Evolutionary conservation across 2,329 filamentous ascomycete genomes (phyloP), one percentile per base, ranked within the genome.

Genomic region (Dactylella cylindrospora): DNA sequence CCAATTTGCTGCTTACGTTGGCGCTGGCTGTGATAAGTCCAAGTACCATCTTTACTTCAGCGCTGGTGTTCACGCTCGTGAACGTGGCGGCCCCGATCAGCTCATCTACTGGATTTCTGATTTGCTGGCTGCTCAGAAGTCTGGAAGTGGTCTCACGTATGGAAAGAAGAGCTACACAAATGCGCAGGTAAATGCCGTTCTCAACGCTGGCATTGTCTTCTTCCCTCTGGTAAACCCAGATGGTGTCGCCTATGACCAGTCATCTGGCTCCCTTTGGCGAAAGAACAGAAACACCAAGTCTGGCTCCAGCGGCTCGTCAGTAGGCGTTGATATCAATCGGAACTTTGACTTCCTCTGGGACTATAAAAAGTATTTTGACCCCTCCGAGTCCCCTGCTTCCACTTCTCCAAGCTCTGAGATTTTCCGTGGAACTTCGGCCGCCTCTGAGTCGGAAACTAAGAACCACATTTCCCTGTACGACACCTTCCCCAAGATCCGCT

Each of bases 291-390:
- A 79, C 69, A 72, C 75, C 0, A 73, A 70, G 20, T 71, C 74
- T 0, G 70, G 65, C 0, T 66, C 70, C 0, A 70, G 72, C 2
- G 66, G 67, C 2, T 36, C 61, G 20, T 70, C 71, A 7, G 52
- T 77, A 20, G 78, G 78, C 13, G 72, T 80, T 25, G 79, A 81
- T 65, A 71, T 81, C 43, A 81, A 81, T 70, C 75, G 79, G 46
- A 81, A 81, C 72, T 80, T 80, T 66, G 78, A 81, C 69, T 79
- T 80, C 69, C 69, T 80, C 5, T 83, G 79, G 77, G 76, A 83
- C 70, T 79, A 76, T 66, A 71, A 68, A 25, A 70, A 73, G 40
- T 80, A 79, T 69, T 77, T 76, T 23, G 70, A 73, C 23, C 67
- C 72, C 5, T 68, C 68, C 15, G 71, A 73, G 2, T 17, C 35